Conservation (phyloP, 192 early-diverging fungal species). For the Coemansia sp. region DNA sequence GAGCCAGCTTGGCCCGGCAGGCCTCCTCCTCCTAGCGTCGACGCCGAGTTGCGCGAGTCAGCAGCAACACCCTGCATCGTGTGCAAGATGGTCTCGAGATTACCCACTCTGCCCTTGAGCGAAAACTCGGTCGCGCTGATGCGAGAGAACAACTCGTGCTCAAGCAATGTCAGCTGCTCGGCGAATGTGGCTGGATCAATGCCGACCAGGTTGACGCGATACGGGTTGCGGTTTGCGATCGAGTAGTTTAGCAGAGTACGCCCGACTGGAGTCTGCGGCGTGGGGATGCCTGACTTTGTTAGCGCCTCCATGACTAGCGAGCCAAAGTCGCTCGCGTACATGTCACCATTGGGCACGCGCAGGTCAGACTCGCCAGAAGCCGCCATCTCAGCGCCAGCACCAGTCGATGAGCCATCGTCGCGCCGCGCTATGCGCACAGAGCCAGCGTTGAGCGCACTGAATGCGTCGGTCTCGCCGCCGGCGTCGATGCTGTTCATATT, state of each 20-base stretch:
- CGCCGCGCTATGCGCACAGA: slow-evolving; percentile 37
- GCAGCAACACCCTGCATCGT: slow-evolving; percentile 47
- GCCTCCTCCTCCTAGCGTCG: slow-evolving; percentile 9
- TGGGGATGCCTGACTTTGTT: slow-evolving; percentile 55
- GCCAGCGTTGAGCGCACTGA: slow-evolving; percentile 11
- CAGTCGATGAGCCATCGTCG: not conserved
- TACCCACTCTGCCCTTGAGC: slow-evolving; percentile 54
- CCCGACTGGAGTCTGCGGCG: slow-evolving; percentile 53
- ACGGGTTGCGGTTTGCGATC: slow-evolving; percentile 53
- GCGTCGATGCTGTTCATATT: slow-evolving; percentile 4
- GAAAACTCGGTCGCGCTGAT: slow-evolving; percentile 71
- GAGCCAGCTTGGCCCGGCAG: slow-evolving; percentile 10
- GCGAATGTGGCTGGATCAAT: slow-evolving; percentile 68
- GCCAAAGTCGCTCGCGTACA: slow-evolving; percentile 57
- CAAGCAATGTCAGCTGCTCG: slow-evolving; percentile 76
- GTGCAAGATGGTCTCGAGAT: slow-evolving; percentile 51
- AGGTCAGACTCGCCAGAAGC: slow-evolving; percentile 12
- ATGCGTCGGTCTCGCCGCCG: slow-evolving; percentile 12
- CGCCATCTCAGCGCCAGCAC: slow-evolving; percentile 4
- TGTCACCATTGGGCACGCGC: slow-evolving; percentile 46
- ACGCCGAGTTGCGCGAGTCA: slow-evolving; percentile 29
- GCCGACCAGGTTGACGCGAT: slow-evolving; percentile 46
- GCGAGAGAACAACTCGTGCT: slow-evolving; percentile 68
- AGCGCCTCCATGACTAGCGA: slow-evolving; percentile 54
- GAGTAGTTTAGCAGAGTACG: slow-evolving; percentile 49